Evolutionary conservation across 1,139 yeast genomes (phyloP), one percentile per base, ranked within the genome.

Genomic region (Spathaspora sp.): DNA sequence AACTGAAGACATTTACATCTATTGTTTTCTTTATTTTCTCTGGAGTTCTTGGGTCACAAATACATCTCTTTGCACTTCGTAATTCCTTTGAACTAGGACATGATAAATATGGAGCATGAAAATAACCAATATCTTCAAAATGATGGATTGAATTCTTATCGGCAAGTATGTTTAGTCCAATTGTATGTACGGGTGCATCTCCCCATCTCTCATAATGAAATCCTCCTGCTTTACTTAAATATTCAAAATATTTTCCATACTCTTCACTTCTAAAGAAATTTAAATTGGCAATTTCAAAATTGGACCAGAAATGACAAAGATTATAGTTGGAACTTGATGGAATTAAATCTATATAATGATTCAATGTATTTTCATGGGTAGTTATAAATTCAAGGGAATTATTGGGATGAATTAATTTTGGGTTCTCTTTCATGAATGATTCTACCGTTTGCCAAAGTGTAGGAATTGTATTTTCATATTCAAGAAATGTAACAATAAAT

Each of bases 171-270:
- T 84, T 67, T 4, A 84, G 80, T 0, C 83, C 98, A 29, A 91
- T 78, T 0, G 96, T 76, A 64, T 93, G 98, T 5, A 93, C 96
- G 0, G 99, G 98, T 0, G 98, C 98, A 68, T 93, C 99, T 3
- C 99, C 99, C 99, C 98, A 93, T 54, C 99, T 72, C 64, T 86
- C 95, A 60, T 89, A 89, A 63, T 87, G 87, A 58, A 91, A 90
- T 0, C 97, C 97, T 1, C 96, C 96, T 0, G 82, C 66, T 41
- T 70, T 52, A 59, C 89, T 95, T 46, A 91, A 70, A 61, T 74
- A 76, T 16, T 87, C 74, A 60, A 91, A 90, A 62, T 70, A 90
- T n/a, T 74, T 76, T 31, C 76, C 64, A 63, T 91, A 91, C 16
- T 74, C 80, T 44, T 85, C 78, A 43, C 90, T 77, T 50, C 97